Evolutionary conservation across 75 land plant species (phyloP).

Genomic region (Adiantum capillusveneris): DNA sequence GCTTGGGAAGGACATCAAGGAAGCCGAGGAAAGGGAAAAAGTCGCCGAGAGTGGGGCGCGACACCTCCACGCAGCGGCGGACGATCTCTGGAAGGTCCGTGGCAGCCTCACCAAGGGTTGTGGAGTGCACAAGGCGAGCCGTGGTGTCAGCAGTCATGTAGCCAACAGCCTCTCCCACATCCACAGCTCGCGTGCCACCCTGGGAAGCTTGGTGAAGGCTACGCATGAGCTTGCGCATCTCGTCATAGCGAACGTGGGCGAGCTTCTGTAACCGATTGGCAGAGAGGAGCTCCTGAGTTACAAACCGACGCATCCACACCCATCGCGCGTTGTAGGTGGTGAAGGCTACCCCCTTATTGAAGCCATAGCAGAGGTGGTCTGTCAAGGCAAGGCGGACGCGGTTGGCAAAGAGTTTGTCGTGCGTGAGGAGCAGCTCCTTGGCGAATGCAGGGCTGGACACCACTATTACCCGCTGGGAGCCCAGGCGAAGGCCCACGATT

Average conservation of each 20-base stretch:
- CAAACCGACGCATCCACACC: neutral
- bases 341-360: neutral
- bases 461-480: constrained; percentile 11
- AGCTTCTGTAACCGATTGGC: neutral
- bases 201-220: neutral
- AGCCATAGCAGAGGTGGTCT: neutral
- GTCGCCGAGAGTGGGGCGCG: neutral
- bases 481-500: constrained; percentile 14
- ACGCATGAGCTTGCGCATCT: neutral
- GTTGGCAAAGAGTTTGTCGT: constrained; percentile 19
- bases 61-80: neutral
- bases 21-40: neutral
- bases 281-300: neutral
- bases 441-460: constrained; percentile 20
- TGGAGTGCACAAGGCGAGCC: neutral
- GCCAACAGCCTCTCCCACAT: neutral
- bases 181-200: neutral
- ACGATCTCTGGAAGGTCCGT: neutral
- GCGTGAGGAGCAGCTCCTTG: constrained; percentile 20
- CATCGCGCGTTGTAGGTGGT: neutral
- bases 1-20: neutral
- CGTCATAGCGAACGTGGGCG: neutral
- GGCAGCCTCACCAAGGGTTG: neutral
- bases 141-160: neutral
- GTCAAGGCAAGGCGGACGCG: neutral